phyloP scores from a whole-genome alignment of 1,284 basidiomycete genomes.

The Inonotus hispidus region DNA sequence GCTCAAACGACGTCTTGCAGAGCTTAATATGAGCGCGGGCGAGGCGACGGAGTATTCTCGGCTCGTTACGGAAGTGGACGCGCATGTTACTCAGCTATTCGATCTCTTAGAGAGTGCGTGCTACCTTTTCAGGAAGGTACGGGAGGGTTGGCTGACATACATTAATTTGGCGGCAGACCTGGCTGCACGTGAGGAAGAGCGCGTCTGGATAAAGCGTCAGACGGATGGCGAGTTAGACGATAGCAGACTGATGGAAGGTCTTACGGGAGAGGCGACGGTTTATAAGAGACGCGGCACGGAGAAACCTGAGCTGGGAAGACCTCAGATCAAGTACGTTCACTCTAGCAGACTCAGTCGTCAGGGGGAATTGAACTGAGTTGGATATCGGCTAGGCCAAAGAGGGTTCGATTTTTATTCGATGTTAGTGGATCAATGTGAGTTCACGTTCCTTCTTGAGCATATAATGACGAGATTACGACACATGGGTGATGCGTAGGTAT shows the following conservation, averaged over 20 bases:
- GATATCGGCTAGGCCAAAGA: conserved; percentile 45
- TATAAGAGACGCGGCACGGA: conserved; percentile 66
- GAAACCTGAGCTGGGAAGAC: conserved; percentile 58
- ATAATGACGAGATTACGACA: background rate
- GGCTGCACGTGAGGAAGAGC: conserved; percentile 60
- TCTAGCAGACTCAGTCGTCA: background rate
- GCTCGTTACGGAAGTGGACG: conserved; percentile 47
- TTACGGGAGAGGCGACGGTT: conserved; percentile 61
- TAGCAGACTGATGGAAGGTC: conserved; percentile 55
- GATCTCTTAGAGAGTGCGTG: conserved; percentile 54
- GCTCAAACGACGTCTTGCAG: conserved; percentile 51
- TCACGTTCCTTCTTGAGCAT: background rate
- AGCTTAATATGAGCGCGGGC: conserved; percentile 51
- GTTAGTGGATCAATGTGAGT: conserved; percentile 62
- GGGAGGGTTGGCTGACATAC: background rate
- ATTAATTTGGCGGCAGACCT: conserved; percentile 37
- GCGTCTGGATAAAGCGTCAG: conserved; percentile 64
- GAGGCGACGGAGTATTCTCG: conserved; percentile 53
- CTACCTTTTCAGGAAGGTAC: background rate
- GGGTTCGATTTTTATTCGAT: conserved; percentile 65
- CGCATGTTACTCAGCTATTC: conserved; percentile 51
- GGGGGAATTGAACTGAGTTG: background rate
- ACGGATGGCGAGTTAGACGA: conserved; percentile 66
- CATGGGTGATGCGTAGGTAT: conserved; percentile 39
- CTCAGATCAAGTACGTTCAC: conserved; percentile 53